A percentile compares a stretch with the other conserved stretches of the same genome.
phyloP scores from a whole-genome alignment of 2,329 filamentous ascomycete genomes.

The Ramularia endophylla region DNA sequence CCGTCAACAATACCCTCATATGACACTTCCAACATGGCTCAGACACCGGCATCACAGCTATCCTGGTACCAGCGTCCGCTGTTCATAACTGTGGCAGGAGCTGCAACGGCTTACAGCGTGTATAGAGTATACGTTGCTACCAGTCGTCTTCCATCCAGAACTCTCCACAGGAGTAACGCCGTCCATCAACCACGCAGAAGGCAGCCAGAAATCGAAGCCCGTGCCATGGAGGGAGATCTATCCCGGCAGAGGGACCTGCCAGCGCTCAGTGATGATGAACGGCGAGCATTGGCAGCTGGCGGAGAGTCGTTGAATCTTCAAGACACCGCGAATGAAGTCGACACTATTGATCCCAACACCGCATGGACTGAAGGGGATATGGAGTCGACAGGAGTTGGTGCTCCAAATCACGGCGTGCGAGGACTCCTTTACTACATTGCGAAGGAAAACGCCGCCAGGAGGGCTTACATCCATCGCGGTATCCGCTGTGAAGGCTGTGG shows the following conservation, averaged over 20 bases:
- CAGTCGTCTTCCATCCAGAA: constrained; percentile 7
- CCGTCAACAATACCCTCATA: constrained; percentile 3
- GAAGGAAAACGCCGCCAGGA: constrained; percentile 81
- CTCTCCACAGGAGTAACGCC: constrained; percentile 19
- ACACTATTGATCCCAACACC: constrained; percentile 11
- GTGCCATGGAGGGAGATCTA: too few relatives aligned
- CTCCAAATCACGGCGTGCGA: constrained; percentile 29
- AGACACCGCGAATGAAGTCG: background rate
- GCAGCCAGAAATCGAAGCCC: background rate
- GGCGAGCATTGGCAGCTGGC: too few relatives aligned
- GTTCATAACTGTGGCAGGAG: constrained; percentile 51
- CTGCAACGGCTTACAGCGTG: constrained; percentile 52
- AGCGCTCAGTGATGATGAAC: too few relatives aligned
- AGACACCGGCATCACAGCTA: constrained; percentile 8
- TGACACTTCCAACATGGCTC: constrained; percentile 17
- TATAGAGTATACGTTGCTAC: constrained; percentile 50
- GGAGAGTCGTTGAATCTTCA: too few relatives aligned
- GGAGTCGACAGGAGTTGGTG: constrained; percentile 9
- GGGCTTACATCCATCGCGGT: constrained; percentile 86
- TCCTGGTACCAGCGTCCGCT: constrained; percentile 40
- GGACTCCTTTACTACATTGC: constrained; percentile 80
- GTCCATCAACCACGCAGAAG: constrained; percentile 15
- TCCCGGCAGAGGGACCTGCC: too few relatives aligned
- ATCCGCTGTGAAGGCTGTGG: constrained; percentile 90
- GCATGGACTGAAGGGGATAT: constrained; percentile 25